Conservation (phyloP, 2,329 filamentous ascomycete species). For the Lasiodiplodia sp. region DNA sequence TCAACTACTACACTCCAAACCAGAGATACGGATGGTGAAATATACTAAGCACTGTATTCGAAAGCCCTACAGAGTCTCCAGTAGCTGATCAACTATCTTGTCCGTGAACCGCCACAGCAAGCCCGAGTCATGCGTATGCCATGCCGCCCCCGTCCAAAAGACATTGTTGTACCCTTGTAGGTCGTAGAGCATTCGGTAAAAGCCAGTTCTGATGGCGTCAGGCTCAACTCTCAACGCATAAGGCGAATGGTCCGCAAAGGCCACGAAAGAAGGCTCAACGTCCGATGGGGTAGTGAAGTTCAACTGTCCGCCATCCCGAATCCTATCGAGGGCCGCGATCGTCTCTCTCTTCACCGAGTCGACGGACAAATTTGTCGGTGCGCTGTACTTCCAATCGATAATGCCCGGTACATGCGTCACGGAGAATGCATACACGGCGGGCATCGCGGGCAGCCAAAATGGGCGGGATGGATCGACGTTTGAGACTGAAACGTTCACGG, state of each 20-base stretch:
- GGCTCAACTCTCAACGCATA: constrained; percentile 33
- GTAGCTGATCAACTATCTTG: neutral
- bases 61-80: neutral
- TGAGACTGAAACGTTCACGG: constrained; percentile 36
- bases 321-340: neutral
- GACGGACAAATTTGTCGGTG: neutral
- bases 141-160: constrained; percentile 40
- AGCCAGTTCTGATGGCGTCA: constrained; percentile 37
- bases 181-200: constrained; percentile 37
- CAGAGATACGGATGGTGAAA: too few relatives aligned
- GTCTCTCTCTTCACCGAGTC: neutral
- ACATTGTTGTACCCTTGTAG: constrained; percentile 39
- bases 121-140: constrained; percentile 41
- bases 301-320: neutral
- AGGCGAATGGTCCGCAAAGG: constrained; percentile 37
- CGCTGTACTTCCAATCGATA: constrained; percentile 34
- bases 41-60: too few relatives aligned
- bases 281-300: constrained; percentile 4
- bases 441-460: constrained; percentile 43
- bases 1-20: too few relatives aligned
- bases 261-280: constrained; percentile 34
- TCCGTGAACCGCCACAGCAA: constrained; percentile 44
- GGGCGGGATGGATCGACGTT: constrained; percentile 40
- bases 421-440: constrained; percentile 39
- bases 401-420: constrained; percentile 33